Percentiles rank a stretch among this genome's conserved stretches.
phyloP scores from a whole-genome alignment of 2,329 filamentous ascomycete species.

The Epichloe uncinata region DNA sequence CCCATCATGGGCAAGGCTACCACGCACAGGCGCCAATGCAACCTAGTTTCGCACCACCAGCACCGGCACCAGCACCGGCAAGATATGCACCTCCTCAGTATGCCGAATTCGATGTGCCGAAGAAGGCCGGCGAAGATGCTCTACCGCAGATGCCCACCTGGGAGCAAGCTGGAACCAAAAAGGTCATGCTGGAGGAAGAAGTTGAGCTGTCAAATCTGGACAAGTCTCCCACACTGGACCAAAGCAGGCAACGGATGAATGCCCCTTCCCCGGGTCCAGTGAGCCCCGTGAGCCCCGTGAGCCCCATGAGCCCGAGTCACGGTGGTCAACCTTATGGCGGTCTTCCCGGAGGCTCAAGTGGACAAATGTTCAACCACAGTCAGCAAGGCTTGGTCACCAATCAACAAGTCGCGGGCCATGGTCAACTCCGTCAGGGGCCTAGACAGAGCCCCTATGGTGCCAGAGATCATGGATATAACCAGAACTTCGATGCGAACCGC shows the following conservation, averaged over 20 bases:
- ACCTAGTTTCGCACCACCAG: background rate
- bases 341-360: conserved; percentile 22
- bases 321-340: conserved; percentile 14
- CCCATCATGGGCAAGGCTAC: conserved; percentile 36
- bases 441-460: background rate
- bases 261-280: conserved; percentile 19
- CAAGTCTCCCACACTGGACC: conserved; percentile 22
- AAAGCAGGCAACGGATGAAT: conserved; percentile 25
- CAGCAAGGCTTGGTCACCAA: conserved; percentile 16
- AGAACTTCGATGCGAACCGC: conserved; percentile 15
- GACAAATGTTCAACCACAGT: conserved; percentile 27
- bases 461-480: conserved; percentile 3
- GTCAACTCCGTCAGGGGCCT: conserved; percentile 1
- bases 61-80: conserved; percentile 10
- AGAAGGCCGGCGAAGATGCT: conserved; percentile 57
- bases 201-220: conserved; percentile 68
- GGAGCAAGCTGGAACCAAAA: conserved; percentile 56
- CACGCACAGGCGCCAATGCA: conserved; percentile 32
- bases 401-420: conserved; percentile 2
- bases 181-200: conserved; percentile 50
- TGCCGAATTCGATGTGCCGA: conserved; percentile 57
- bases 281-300: conserved; percentile 12
- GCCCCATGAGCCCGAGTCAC: conserved; percentile 11
- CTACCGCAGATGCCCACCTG: conserved; percentile 85
- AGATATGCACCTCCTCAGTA: conserved; percentile 48